phyloP scores from a whole-genome alignment of 2,329 filamentous ascomycete genomes.

The Harringtonia lauricola region DNA sequence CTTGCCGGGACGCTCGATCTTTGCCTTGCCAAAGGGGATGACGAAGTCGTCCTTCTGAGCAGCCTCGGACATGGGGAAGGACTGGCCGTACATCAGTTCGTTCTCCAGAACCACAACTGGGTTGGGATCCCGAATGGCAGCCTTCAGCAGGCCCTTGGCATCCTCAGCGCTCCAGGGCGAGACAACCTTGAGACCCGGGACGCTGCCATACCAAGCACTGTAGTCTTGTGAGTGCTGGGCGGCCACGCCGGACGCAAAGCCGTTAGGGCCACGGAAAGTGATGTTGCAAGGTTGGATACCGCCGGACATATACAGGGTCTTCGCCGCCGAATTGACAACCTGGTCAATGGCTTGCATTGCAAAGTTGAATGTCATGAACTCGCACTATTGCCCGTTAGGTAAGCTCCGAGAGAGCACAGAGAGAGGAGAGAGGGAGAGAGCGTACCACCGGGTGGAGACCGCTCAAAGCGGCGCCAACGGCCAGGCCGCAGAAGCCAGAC shows the following conservation, averaged over 20 bases:
- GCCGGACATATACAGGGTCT: slow-evolving; percentile 99
- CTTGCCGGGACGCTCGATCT: slow-evolving; percentile 93
- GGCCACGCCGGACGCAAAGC: slow-evolving; percentile 88
- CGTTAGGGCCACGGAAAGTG: slow-evolving; percentile 98
- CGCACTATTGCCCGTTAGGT: slow-evolving; percentile 48
- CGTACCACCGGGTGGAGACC: slow-evolving; percentile 88
- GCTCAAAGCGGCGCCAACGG: slow-evolving; percentile 87
- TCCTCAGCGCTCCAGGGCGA: slow-evolving; percentile 94
- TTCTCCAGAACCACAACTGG: slow-evolving; percentile 87
- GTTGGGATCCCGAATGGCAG: slow-evolving; percentile 96
- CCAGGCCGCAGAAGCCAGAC: slow-evolving; percentile 87
- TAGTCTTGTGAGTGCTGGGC: slow-evolving; percentile 99
- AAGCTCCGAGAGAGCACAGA: neutral
- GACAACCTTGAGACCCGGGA: slow-evolving; percentile 95
- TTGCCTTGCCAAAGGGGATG: slow-evolving; percentile 95
- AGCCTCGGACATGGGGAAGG: slow-evolving; percentile 94
- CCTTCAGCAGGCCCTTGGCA: slow-evolving; percentile 95
- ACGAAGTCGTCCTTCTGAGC: slow-evolving; percentile 96
- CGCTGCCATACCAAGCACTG: slow-evolving; percentile 96
- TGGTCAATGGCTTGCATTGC: slow-evolving; percentile 99
- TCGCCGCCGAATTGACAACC: slow-evolving; percentile 96
- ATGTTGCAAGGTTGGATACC: slow-evolving; percentile 99
- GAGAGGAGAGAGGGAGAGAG: slow-evolving; percentile 14
- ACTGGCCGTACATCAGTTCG: slow-evolving; percentile 83
- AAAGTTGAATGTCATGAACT: slow-evolving; percentile 99